Percentiles rank a stretch among this genome's conserved stretches.
Conservation (phyloP, 257 asterid species). For the Oldenlandia corymbosa region DNA sequence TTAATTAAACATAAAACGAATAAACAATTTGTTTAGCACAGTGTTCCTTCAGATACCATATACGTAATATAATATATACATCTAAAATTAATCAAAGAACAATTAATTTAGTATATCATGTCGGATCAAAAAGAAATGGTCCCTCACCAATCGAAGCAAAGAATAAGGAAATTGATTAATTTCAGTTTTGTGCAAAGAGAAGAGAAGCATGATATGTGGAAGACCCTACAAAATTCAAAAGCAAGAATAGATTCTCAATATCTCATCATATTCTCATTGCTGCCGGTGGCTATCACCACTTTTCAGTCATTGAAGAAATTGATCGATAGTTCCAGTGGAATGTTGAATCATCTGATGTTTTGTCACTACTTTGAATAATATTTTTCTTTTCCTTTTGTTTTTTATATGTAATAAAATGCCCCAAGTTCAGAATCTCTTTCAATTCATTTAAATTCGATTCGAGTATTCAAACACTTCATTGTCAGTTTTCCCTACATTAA, state of each 20-base stretch:
- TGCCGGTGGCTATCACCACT: slow-evolving; percentile 3
- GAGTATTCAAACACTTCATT: too few relatives aligned
- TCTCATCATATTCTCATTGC: slow-evolving; percentile 2
- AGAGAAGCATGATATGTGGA: neutral
- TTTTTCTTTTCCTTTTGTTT: too few relatives aligned
- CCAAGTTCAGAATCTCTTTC: too few relatives aligned
- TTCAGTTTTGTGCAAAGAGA: neutral
- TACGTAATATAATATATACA: too few relatives aligned
- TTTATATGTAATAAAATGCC: too few relatives aligned
- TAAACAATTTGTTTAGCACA: too few relatives aligned
- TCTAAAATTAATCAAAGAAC: too few relatives aligned
- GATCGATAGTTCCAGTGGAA: slow-evolving; percentile 13
- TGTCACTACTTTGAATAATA: neutral
- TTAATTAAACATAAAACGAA: too few relatives aligned
- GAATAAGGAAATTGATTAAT: neutral
- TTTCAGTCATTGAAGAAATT: too few relatives aligned
- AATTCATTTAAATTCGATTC: too few relatives aligned
- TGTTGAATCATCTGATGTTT: slow-evolving; percentile 14
- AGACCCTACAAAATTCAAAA: neutral
- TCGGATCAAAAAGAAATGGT: neutral
- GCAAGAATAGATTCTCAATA: slow-evolving; percentile 2
- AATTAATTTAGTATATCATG: neutral
- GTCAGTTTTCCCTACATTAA: too few relatives aligned
- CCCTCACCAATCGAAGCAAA: neutral
- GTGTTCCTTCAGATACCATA: too few relatives aligned